Evolutionary conservation across 768 basidiomycete species (phyloP).

Genomic region (Suillus fuscotomentosus): DNA sequence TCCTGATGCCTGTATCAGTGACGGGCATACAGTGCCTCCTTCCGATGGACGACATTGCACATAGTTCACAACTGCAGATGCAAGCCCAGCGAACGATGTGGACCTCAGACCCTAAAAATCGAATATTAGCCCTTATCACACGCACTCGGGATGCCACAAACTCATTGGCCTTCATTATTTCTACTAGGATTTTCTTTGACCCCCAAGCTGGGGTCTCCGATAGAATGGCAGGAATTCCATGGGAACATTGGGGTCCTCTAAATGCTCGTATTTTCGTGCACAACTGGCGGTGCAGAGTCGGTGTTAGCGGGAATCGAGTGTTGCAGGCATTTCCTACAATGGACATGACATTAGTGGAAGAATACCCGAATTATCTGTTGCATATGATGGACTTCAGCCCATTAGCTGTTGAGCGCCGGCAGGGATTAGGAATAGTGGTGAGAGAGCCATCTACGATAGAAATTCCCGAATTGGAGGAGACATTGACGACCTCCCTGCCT

Average conservation of each 20-base stretch:
- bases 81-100: conserved; percentile 1
- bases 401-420: background rate
- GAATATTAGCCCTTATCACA: background rate
- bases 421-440: conserved; percentile 1
- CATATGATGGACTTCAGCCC: conserved; percentile 7
- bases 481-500: conserved; percentile 4
- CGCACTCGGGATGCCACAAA: background rate
- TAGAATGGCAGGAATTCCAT: background rate
- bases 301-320: conserved; percentile 6
- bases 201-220: background rate
- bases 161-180: background rate
- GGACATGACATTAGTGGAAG: background rate
- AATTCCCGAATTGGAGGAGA: background rate
- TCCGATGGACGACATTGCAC: background rate
- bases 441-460: background rate
- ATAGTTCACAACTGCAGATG: background rate
- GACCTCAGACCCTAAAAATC: conserved; percentile 1
- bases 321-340: background rate
- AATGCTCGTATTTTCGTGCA: conserved; percentile 1
- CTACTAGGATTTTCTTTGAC: background rate
- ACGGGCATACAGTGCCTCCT: background rate
- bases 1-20: background rate
- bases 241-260: conserved; percentile 2
- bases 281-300: background rate
- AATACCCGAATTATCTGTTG: background rate